These are phyloP conservation scores for Lavandula angustifolia DNA, from an alignment of 257 asterid species.

Conservation along the genomic window DNA sequence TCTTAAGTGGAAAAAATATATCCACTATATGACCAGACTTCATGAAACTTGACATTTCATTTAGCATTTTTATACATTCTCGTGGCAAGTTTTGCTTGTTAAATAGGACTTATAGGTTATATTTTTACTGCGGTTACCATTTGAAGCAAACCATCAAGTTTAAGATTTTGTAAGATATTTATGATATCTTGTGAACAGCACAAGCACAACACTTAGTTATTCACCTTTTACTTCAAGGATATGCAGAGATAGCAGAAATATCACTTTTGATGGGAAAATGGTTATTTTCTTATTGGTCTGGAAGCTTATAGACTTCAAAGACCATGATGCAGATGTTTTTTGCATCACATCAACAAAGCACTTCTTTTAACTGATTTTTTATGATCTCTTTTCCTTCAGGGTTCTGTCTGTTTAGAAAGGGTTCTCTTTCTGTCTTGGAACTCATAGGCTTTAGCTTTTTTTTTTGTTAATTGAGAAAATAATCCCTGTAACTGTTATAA, in stretches of 20 bases:
- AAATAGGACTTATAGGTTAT: neutral
- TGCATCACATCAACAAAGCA: neutral
- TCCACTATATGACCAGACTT: neutral
- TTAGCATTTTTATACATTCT: neutral
- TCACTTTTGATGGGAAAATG: neutral
- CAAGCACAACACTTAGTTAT: neutral
- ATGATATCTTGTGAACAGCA: neutral
- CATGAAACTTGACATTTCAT: neutral
- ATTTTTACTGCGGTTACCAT: neutral
- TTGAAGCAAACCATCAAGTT: neutral
- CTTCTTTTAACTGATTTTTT: neutral
- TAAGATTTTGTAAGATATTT: neutral
- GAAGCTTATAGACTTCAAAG: neutral
- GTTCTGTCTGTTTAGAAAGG: neutral
- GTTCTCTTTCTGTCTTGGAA: neutral
- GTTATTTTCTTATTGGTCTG: neutral
- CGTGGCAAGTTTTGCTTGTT: neutral
- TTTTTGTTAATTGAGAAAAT: neutral
- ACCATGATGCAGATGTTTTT: neutral
- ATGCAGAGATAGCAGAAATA: constrained; percentile 2
- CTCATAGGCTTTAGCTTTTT: neutral
- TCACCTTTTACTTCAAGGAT: neutral
- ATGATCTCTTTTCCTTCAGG: neutral
- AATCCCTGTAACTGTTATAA: neutral
- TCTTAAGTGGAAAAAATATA: neutral